Base-by-base conservation (phyloP, 2,329 filamentous ascomycete species). In the Aspergillus aculeatinus region DNA sequence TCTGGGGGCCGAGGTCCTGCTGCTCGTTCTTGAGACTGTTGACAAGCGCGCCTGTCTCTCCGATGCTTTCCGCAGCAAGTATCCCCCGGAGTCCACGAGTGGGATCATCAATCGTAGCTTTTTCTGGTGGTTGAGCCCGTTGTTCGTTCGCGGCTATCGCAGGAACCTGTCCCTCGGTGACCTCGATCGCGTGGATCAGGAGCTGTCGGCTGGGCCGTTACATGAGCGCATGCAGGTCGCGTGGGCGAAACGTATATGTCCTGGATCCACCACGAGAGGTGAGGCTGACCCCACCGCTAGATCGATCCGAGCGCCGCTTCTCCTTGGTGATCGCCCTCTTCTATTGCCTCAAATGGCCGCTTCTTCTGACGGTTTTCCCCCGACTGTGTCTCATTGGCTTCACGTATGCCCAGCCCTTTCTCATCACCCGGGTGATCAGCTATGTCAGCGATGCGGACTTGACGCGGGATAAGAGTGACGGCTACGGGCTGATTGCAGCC, bases 401-500 rank as follows among this genome's bases (percentile, higher is more conserved):
- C 48, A 58, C 6, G 10, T 61, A 29, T 31, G 44, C 51, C 2
- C 68, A 71, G 50, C 67, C 69, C 3, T 65, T 71, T 60, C 58
- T 71, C 2, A 19, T 60, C 19, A 9, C 67, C 58, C 35, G 50
- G 66, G 19, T 49, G 35, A 7, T 39, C 31, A 19, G 19, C 27
- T 50, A 19, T 29, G 19, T 50, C 9, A 19, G 19, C 19, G 48
- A 50, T 9, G 23, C 48, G 2, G 25, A 23, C 9, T 47, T 63
- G 57, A 3, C 44, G 31, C 16, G 63, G 16, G 51, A 35, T 51
- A 47, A 60, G 58, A 23, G 56, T 48, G 65, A 66, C 49, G 76
- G 74, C 0, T 72, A 72, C 51, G 76, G 71, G 3, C 65, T 79
- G 5, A 70, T 77, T 48, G 75, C 67, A 16, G 76, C 76, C 4